Percentiles rank a stretch among this genome's conserved stretches.
These are phyloP conservation scores for Ajuga chamaepitys DNA, from an alignment of 257 asterid genomes.

Conservation along the genomic window DNA sequence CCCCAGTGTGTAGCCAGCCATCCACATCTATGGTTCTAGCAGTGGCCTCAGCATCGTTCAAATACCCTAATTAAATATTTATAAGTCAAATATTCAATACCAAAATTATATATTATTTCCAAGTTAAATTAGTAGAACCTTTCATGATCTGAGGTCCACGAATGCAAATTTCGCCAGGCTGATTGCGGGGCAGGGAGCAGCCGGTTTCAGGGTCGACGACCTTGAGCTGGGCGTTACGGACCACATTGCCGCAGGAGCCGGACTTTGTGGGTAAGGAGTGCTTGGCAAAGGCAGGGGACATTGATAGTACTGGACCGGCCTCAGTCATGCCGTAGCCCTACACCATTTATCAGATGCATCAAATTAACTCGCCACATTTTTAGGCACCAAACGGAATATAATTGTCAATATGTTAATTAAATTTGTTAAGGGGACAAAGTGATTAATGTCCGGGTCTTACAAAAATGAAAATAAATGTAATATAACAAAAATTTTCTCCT, in stretches of 20 bases:
- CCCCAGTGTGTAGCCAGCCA: constrained; percentile 95
- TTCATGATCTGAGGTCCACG: constrained; percentile 92
- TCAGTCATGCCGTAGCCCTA: constrained; percentile 96
- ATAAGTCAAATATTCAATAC: background rate
- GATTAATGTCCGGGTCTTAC: no score
- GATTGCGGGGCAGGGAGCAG: constrained; percentile 63
- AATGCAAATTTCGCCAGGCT: constrained; percentile 76
- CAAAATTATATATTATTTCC: background rate
- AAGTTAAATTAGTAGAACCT: constrained; percentile 16
- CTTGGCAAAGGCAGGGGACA: constrained; percentile 69
- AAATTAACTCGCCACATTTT: no score
- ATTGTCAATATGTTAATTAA: no score
- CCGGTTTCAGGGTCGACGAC: constrained; percentile 82
- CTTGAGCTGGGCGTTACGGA: constrained; percentile 82
- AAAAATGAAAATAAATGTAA: no score
- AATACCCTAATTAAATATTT: constrained; percentile 31
- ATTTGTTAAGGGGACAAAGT: no score
- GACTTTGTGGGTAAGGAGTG: constrained; percentile 60
- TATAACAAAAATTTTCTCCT: no score
- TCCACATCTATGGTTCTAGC: constrained; percentile 82
- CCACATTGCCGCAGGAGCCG: constrained; percentile 87
- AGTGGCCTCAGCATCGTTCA: constrained; percentile 74
- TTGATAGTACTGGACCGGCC: constrained; percentile 81
- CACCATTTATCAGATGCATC: background rate
- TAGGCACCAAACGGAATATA: no score